Conservation (phyloP, 305 asterid species). For the Ajuga reptans region DNA sequence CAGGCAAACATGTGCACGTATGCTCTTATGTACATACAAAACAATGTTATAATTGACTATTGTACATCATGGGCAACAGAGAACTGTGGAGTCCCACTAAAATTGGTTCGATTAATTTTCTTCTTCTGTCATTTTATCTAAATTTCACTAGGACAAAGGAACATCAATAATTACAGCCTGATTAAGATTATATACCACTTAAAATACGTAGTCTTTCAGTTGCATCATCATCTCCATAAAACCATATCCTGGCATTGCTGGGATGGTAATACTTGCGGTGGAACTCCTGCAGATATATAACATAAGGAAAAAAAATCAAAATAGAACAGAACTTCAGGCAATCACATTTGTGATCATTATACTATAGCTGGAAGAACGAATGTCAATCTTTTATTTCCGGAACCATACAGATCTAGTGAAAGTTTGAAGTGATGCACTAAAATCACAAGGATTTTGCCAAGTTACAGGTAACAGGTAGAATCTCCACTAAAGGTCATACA, state of each 20-base stretch:
- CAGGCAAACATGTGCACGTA: not conserved
- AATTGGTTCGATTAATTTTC: not conserved
- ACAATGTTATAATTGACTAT: not conserved
- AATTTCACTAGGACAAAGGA: not conserved
- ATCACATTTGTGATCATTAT: not conserved
- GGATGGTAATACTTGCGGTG: constrained; percentile 91
- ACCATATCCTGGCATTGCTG: constrained; percentile 96
- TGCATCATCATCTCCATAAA: constrained; percentile 93
- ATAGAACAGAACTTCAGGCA: not conserved
- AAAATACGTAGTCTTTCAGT: constrained; percentile 73
- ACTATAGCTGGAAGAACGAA: not conserved
- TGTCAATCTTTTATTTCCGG: not conserved
- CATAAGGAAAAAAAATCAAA: not conserved
- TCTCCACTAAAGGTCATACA: not conserved
- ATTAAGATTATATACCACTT: constrained; percentile 50
- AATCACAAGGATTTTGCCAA: not conserved
- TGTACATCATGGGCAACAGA: constrained; percentile 9
- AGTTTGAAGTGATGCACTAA: not conserved
- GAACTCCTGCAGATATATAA: constrained; percentile 58
- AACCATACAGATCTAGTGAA: not conserved
- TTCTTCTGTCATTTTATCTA: not conserved
- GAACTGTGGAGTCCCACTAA: not conserved
- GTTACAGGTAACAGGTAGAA: constrained; percentile 5
- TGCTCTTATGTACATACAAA: not conserved
- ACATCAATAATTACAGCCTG: constrained; percentile 7